A percentile compares a stretch with the other conserved stretches of the same genome.
These are phyloP conservation scores for Leccinellum rugosiceps DNA, from an alignment of 768 basidiomycete genomes.

Conservation along the genomic window DNA sequence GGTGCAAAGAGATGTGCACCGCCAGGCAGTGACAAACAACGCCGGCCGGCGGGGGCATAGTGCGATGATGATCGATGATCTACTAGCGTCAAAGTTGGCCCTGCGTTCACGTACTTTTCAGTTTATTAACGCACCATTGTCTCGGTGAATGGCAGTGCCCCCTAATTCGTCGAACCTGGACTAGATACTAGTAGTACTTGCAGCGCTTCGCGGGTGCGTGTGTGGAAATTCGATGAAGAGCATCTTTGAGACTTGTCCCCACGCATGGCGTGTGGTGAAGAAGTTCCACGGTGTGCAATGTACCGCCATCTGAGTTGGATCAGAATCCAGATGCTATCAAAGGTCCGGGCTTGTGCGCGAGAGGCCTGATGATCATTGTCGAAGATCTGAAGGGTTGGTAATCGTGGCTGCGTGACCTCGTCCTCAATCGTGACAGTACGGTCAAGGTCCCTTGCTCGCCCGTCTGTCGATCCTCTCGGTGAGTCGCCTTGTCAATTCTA, in stretches of 20 bases:
- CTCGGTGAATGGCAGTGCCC: no score
- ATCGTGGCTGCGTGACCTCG: no score
- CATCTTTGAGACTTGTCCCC: no score
- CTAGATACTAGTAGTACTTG: no score
- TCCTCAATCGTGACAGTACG: no score
- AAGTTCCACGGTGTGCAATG: not conserved
- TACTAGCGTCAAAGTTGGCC: no score
- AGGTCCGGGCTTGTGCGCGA: not conserved
- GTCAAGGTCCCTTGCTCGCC: not conserved
- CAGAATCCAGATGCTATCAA: not conserved
- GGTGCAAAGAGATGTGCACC: not conserved
- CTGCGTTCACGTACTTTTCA: no score
- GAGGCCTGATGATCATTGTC: not conserved
- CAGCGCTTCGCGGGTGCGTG: no score
- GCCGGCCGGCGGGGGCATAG: not conserved
- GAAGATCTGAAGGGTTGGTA: no score
- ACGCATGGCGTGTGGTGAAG: not conserved
- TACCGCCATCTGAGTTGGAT: not conserved
- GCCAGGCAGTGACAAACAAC: not conserved
- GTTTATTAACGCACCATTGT: no score
- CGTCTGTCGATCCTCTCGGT: not conserved
- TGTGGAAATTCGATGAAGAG: not conserved
- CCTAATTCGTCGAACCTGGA: no score
- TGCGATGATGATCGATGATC: not conserved
- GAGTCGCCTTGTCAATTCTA: not conserved